Conservation (phyloP, 2,329 filamentous ascomycete genomes). For the Orbilia oligospora region DNA sequence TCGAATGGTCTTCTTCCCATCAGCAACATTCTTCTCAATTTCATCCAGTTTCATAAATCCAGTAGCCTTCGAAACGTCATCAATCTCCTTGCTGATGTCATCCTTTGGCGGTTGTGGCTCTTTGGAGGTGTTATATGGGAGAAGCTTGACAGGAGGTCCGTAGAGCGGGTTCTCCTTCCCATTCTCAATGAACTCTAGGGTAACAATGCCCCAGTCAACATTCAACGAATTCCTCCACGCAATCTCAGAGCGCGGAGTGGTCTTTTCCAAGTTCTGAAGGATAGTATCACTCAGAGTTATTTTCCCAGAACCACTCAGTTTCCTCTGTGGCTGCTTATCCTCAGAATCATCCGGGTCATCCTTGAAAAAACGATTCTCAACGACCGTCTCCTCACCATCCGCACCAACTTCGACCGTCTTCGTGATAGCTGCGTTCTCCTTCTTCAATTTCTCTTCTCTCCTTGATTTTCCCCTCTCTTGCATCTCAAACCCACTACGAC, state of each 20-base stretch:
- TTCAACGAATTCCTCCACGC: conserved; percentile 56
- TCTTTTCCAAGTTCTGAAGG: conserved; percentile 25
- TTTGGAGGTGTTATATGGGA: background rate
- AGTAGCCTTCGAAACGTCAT: conserved; percentile 21
- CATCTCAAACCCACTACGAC: conserved; percentile 44
- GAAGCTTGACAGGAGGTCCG: conserved; percentile 45
- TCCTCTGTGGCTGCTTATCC: conserved; percentile 17
- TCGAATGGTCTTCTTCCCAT: conserved; percentile 24
- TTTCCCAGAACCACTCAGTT: background rate
- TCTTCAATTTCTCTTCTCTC: conserved; percentile 10
- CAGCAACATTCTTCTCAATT: background rate
- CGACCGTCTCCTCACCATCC: conserved; percentile 31
- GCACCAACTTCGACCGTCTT: conserved; percentile 23
- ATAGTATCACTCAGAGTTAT: background rate
- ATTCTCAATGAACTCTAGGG: conserved; percentile 42
- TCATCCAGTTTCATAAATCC: conserved; percentile 23
- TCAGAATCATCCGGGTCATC: conserved; percentile 40
- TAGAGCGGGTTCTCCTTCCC: conserved; percentile 48
- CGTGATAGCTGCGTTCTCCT: conserved; percentile 1
- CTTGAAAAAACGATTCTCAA: conserved; percentile 38
- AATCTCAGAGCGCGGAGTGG: conserved; percentile 38
- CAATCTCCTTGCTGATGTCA: conserved; percentile 24
- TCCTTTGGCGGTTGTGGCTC: background rate
- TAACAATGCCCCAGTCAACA: conserved; percentile 55
- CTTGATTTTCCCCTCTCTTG: conserved; percentile 42